phyloP scores from a whole-genome alignment of 75 land plant species.

The Picea sitchensis region DNA sequence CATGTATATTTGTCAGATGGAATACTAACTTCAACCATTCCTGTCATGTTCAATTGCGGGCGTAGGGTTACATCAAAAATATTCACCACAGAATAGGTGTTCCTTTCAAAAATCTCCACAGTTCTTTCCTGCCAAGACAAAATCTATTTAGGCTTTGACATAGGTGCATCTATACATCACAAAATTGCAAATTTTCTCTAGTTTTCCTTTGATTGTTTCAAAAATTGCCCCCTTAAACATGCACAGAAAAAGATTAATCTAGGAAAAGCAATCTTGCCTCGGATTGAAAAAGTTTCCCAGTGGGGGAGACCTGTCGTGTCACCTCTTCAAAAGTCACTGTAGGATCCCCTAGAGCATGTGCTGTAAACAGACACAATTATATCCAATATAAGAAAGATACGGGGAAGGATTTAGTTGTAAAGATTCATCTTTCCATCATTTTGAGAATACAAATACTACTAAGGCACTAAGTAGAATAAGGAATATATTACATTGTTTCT shows the following conservation, averaged over 20 bases:
- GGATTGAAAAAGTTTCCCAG: slow-evolving; percentile 60
- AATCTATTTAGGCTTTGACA: neutral
- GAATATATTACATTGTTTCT: neutral
- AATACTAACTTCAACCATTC: slow-evolving; percentile 71
- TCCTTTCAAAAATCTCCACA: slow-evolving; percentile 73
- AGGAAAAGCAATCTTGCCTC: slow-evolving; percentile 46
- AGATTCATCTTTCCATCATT: neutral
- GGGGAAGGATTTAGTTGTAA: neutral
- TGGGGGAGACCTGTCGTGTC: slow-evolving; percentile 60
- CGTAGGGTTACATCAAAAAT: slow-evolving; percentile 85
- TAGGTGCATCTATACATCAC: neutral
- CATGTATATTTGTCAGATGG: neutral
- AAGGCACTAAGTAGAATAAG: neutral
- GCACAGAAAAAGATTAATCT: slow-evolving; percentile 4
- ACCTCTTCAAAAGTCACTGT: slow-evolving; percentile 75
- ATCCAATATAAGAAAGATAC: neutral
- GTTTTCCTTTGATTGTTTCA: neutral
- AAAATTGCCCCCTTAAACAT: neutral
- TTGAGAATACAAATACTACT: neutral
- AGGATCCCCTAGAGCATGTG: slow-evolving; percentile 81
- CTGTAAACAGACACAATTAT: slow-evolving; percentile 20
- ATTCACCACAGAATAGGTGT: slow-evolving; percentile 91
- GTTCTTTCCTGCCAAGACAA: slow-evolving; percentile 58
- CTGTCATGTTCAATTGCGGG: slow-evolving; percentile 84
- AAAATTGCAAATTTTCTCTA: neutral